Conservation (phyloP, 805 yeast species). For the Candida dendrica region DNA sequence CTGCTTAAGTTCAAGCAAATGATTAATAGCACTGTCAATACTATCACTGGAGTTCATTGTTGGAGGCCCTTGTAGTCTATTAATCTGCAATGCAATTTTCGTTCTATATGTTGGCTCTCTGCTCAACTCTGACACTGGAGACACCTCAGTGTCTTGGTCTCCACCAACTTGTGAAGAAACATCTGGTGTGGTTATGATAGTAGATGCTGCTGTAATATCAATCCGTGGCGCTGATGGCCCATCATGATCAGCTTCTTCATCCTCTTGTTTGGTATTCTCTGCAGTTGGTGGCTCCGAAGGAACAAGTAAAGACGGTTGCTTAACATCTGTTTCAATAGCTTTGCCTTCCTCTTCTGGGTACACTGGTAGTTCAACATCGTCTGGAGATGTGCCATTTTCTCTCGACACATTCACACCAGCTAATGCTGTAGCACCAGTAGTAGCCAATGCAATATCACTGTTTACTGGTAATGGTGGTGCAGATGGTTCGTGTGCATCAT, state of each 20-base stretch:
- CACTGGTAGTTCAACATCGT: background rate
- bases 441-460: too few relatives aligned
- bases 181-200: too few relatives aligned
- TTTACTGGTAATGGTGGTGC: slow-evolving; percentile 7
- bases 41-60: slow-evolving; percentile 7
- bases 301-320: too few relatives aligned
- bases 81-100: slow-evolving; percentile 16
- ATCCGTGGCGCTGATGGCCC: background rate
- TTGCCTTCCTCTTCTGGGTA: background rate
- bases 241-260: background rate
- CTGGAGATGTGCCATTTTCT: background rate
- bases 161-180: too few relatives aligned
- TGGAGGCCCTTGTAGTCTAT: slow-evolving; percentile 15
- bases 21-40: slow-evolving; percentile 9
- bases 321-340: background rate
- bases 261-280: too few relatives aligned
- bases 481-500: slow-evolving; percentile 3
- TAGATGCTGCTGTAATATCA: too few relatives aligned
- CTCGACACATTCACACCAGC: too few relatives aligned
- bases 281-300: too few relatives aligned
- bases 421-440: too few relatives aligned
- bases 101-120: slow-evolving; percentile 21
- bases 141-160: background rate
- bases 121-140: slow-evolving; percentile 1
- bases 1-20: slow-evolving; percentile 1